Conservation (phyloP, 1,284 basidiomycete genomes). For the Malassezia restricta region DNA sequence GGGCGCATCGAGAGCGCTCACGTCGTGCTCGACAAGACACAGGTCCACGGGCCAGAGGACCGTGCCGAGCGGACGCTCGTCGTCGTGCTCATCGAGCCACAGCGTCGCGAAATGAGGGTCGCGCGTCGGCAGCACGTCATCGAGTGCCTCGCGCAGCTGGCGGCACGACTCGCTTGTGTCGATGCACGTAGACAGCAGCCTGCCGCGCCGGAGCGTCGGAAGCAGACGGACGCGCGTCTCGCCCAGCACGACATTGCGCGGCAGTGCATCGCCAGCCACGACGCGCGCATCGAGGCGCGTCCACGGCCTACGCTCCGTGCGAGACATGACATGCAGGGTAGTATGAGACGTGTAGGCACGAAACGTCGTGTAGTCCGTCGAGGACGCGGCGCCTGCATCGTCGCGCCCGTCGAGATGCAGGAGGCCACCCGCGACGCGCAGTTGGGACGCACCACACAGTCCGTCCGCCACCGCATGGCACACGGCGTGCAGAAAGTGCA, state of each 20-base stretch:
- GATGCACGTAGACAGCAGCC: background rate
- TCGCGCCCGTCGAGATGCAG: background rate
- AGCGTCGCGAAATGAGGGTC: no score
- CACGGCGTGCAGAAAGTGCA: background rate
- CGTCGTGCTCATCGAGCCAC: background rate
- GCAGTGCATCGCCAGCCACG: background rate
- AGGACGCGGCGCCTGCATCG: background rate
- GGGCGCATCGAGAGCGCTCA: background rate
- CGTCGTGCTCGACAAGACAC: background rate
- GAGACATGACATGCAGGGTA: background rate
- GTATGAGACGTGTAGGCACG: conserved; percentile 1
- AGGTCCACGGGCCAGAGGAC: conserved; percentile 7
- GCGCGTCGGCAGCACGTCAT: no score
- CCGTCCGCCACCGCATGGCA: background rate
- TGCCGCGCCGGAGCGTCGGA: conserved; percentile 3
- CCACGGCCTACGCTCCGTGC: conserved; percentile 1
- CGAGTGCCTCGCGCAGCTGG: no score
- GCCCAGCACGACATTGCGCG: background rate
- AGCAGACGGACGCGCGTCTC: background rate
- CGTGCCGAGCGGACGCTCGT: background rate
- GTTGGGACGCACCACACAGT: background rate
- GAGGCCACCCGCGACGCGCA: background rate
- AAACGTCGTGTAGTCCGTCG: background rate
- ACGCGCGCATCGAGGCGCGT: background rate
- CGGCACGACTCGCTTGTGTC: background rate